These are phyloP conservation scores for Candida broadrunensis DNA, from an alignment of 805 yeast species.

Conservation along the genomic window DNA sequence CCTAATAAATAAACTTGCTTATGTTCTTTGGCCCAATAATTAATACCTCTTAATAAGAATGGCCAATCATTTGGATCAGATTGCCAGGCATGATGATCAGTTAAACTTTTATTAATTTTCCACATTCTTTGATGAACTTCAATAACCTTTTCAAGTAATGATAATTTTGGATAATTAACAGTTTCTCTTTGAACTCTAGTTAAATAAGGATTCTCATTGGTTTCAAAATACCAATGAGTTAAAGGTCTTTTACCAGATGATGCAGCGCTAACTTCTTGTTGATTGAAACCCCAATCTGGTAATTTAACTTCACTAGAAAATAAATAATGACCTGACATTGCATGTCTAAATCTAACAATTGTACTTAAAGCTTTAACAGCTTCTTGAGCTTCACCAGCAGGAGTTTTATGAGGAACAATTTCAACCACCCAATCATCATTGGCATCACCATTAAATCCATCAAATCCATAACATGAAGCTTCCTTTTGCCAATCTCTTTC, in stretches of 20 bases:
- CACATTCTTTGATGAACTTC: slow-evolving; percentile 77
- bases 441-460: slow-evolving; percentile 77
- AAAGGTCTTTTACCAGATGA: slow-evolving; percentile 60
- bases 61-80: slow-evolving; percentile 78
- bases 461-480: slow-evolving; percentile 71
- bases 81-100: slow-evolving; percentile 68
- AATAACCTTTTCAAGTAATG: slow-evolving; percentile 56
- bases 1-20: slow-evolving; percentile 71
- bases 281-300: slow-evolving; percentile 83
- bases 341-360: slow-evolving; percentile 71
- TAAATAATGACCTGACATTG: slow-evolving; percentile 73
- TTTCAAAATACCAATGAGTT: slow-evolving; percentile 72
- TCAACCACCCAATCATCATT: slow-evolving; percentile 81
- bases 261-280: slow-evolving; percentile 83
- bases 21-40: slow-evolving; percentile 66
- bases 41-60: slow-evolving; percentile 69
- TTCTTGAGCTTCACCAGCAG: slow-evolving; percentile 49
- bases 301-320: slow-evolving; percentile 73
- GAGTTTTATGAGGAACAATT: slow-evolving; percentile 55
- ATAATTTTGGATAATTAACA: slow-evolving; percentile 47
- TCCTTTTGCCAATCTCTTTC: slow-evolving; percentile 84
- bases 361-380: slow-evolving; percentile 65
- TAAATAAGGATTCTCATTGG: slow-evolving; percentile 55
- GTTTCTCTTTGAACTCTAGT: slow-evolving; percentile 16
- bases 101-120: slow-evolving; percentile 68